Conservation (phyloP, 1,284 basidiomycete genomes). For the Ustilago nuda region DNA sequence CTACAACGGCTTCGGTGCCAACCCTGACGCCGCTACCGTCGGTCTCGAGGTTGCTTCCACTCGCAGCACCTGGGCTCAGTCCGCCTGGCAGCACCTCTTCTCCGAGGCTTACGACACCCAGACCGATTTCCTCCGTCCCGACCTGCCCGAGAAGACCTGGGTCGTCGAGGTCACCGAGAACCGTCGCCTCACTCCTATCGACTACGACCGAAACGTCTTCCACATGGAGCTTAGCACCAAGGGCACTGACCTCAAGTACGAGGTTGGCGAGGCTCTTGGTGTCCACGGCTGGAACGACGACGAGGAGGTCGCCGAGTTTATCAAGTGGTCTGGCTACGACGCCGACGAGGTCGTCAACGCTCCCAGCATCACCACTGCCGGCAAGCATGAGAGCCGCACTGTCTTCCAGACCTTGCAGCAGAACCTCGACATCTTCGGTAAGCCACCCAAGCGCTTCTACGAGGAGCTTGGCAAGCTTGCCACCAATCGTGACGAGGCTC, state of each 20-base stretch:
- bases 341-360: slow-evolving; percentile 84
- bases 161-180: slow-evolving; percentile 94
- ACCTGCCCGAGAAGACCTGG: slow-evolving; percentile 88
- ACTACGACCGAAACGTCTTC: slow-evolving; percentile 99
- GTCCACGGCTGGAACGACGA: slow-evolving; percentile 98
- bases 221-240: slow-evolving; percentile 95
- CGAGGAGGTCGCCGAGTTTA: slow-evolving; percentile 87
- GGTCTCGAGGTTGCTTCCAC: slow-evolving; percentile 46
- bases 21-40: slow-evolving; percentile 52
- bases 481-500: slow-evolving; percentile 78
- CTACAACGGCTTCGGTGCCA: slow-evolving; percentile 63
- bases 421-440: slow-evolving; percentile 94
- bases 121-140: slow-evolving; percentile 75
- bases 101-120: slow-evolving; percentile 67
- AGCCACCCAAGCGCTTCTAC: slow-evolving; percentile 95
- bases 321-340: slow-evolving; percentile 89
- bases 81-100: slow-evolving; percentile 68
- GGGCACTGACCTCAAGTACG: slow-evolving; percentile 93
- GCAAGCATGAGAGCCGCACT: slow-evolving; percentile 79
- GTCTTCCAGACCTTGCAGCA: slow-evolving; percentile 95
- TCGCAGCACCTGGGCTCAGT: slow-evolving; percentile 64
- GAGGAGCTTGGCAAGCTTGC: slow-evolving; percentile 85
- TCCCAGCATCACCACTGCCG: slow-evolving; percentile 73
- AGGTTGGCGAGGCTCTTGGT: slow-evolving; percentile 94
- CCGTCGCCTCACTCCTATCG: slow-evolving; percentile 88